Conservation (phyloP, 768 basidiomycete species). For the Phaeolepiota aurea region DNA sequence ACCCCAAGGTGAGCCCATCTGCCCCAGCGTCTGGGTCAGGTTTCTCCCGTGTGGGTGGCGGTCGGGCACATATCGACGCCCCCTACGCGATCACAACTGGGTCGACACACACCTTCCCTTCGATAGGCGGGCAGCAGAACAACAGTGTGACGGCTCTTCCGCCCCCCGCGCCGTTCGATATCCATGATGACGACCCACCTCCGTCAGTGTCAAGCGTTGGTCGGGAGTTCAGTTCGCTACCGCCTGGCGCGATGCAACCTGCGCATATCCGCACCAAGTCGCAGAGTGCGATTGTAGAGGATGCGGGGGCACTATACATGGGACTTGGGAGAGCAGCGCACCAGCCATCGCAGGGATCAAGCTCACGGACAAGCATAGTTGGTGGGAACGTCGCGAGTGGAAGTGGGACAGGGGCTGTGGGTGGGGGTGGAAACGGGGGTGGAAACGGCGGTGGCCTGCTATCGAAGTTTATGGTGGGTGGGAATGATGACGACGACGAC, state of each 20-base stretch:
- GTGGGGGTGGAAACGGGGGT: background rate
- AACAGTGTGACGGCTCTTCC: conserved; percentile 14
- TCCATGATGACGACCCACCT: conserved; percentile 35
- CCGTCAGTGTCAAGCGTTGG: conserved; percentile 45
- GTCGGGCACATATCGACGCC: conserved; percentile 74
- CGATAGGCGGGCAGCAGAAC: conserved; percentile 35
- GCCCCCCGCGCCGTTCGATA: conserved; percentile 12
- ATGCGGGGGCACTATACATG: conserved; percentile 26
- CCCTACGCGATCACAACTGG: conserved; percentile 72
- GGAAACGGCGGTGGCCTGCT: no score
- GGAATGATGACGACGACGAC: conserved; percentile 30
- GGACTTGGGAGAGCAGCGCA: background rate
- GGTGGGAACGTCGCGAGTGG: conserved; percentile 4
- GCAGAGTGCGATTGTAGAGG: conserved; percentile 80
- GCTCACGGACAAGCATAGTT: background rate
- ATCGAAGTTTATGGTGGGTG: conserved; percentile 13
- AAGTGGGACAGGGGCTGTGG: conserved; percentile 2
- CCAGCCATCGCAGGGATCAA: background rate
- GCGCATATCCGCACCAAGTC: conserved; percentile 68
- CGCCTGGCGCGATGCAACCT: conserved; percentile 61
- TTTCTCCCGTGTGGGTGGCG: conserved; percentile 84
- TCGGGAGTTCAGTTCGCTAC: conserved; percentile 22
- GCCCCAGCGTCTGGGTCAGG: conserved; percentile 36
- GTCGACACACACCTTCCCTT: conserved; percentile 62
- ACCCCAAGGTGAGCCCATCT: background rate